These are phyloP conservation scores for Diaporthe velutina DNA, from an alignment of 2,329 filamentous ascomycete species.

Conservation along the genomic window DNA sequence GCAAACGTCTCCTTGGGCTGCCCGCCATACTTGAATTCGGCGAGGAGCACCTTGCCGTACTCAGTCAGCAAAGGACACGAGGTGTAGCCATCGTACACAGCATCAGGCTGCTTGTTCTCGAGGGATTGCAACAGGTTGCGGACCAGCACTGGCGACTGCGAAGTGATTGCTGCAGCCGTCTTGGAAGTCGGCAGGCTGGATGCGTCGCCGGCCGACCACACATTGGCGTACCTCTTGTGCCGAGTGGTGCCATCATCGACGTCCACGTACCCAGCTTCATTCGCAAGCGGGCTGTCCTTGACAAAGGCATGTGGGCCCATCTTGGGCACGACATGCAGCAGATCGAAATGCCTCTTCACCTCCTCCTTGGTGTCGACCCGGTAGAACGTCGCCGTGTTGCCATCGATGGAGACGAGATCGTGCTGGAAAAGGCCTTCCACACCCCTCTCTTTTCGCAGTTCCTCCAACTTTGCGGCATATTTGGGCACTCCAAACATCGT, in stretches of 20 bases:
- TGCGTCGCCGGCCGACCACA: constrained; percentile 55
- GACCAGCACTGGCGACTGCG: constrained; percentile 58
- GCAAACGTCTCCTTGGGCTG: constrained; percentile 60
- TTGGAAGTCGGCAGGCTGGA: constrained; percentile 56
- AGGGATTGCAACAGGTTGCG: constrained; percentile 54
- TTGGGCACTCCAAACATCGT: constrained; percentile 57
- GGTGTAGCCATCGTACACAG: constrained; percentile 58
- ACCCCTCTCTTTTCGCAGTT: constrained; percentile 49
- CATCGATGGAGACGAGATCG: constrained; percentile 52
- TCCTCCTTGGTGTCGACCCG: constrained; percentile 47
- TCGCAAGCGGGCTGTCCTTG: constrained; percentile 32
- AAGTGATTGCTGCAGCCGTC: constrained; percentile 59
- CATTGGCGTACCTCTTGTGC: constrained; percentile 51
- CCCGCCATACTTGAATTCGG: constrained; percentile 62
- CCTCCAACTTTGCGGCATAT: constrained; percentile 51
- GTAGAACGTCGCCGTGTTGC: constrained; percentile 48
- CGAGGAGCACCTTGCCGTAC: constrained; percentile 59
- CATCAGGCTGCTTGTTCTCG: constrained; percentile 49
- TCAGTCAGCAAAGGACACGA: constrained; percentile 59
- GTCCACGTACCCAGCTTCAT: constrained; percentile 41
- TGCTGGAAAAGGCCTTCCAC: constrained; percentile 56
- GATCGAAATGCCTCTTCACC: constrained; percentile 50
- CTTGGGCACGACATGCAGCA: constrained; percentile 53
- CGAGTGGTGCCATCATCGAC: constrained; percentile 43
- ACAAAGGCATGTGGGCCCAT: constrained; percentile 39